Conservation (phyloP, 2,329 filamentous ascomycete genomes). For the Sclerotinia spermophila region DNA sequence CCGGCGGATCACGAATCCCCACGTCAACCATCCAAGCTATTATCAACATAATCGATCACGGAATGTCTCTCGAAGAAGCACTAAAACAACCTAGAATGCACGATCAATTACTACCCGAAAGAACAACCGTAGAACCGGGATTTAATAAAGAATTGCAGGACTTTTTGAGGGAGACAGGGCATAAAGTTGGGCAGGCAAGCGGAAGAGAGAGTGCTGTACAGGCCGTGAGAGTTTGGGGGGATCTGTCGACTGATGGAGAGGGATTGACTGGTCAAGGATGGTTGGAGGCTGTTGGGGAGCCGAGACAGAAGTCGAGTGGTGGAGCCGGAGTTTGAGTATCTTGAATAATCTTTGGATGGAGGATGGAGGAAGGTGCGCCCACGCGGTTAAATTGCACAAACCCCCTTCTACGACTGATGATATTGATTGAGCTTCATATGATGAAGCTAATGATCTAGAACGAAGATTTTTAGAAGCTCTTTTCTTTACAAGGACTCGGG, state of each 20-base stretch:
- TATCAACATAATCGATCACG: slow-evolving; percentile 67
- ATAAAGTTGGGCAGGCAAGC: slow-evolving; percentile 68
- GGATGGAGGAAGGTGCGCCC: background rate
- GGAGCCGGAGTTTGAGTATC: slow-evolving; percentile 14
- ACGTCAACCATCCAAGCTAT: slow-evolving; percentile 72
- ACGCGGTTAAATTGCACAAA: slow-evolving; percentile 11
- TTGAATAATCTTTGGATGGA: background rate
- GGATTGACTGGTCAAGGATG: slow-evolving; percentile 74
- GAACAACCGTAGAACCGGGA: slow-evolving; percentile 61
- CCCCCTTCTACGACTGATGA: background rate
- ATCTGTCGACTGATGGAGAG: slow-evolving; percentile 70
- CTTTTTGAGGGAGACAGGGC: slow-evolving; percentile 60
- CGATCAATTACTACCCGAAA: slow-evolving; percentile 76
- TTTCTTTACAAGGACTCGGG: background rate
- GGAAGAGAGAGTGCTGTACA: slow-evolving; percentile 67
- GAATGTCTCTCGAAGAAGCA: slow-evolving; percentile 56
- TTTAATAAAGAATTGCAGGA: slow-evolving; percentile 64
- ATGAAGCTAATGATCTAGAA: background rate
- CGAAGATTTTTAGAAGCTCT: background rate
- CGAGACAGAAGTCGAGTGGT: slow-evolving; percentile 60
- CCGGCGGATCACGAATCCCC: slow-evolving; percentile 80
- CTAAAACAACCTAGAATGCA: slow-evolving; percentile 68
- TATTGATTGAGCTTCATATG: background rate
- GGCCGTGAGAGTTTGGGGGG: slow-evolving; percentile 59
- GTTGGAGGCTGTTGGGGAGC: slow-evolving; percentile 76